Evolutionary conservation across 352 stramenopile species (phyloP).

Genomic region (Blastocystis sp.): DNA sequence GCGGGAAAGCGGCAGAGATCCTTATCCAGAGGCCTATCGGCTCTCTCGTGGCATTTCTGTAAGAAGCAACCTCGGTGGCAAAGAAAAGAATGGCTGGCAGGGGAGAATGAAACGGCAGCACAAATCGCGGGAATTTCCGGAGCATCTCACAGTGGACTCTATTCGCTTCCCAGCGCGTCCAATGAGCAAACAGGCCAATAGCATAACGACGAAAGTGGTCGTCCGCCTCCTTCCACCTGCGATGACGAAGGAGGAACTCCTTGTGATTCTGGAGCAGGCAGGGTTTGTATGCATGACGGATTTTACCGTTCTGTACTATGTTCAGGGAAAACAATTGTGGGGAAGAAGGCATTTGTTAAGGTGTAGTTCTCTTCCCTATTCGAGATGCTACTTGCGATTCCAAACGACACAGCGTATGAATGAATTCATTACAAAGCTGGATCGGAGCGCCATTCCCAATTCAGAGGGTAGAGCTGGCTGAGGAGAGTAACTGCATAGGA

Average conservation of each 20-base stretch:
- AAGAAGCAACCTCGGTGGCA: neutral
- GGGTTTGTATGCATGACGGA: constrained; percentile 1
- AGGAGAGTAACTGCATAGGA: neutral
- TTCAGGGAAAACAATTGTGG: constrained; percentile 59
- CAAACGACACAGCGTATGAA: neutral
- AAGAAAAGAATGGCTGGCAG: neutral
- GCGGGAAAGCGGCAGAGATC: neutral
- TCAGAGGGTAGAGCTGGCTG: neutral
- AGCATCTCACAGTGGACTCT: neutral
- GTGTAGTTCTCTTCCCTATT: constrained; percentile 61
- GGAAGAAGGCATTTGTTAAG: neutral
- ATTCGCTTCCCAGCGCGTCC: no score
- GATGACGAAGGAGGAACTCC: constrained; percentile 21
- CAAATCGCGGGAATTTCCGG: neutral
- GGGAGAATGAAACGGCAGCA: neutral
- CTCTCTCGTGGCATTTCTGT: neutral
- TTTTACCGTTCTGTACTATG: constrained; percentile 37
- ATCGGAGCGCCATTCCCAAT: neutral
- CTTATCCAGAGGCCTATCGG: neutral
- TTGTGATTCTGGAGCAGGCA: constrained; percentile 1
- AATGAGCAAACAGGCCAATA: neutral
- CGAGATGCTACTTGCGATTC: constrained; percentile 35
- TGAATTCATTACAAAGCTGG: constrained; percentile 8
- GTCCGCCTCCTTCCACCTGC: neutral
- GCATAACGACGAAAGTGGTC: neutral